Evolutionary conservation across 257 asterid genomes (phyloP).

Genomic region (Nicotiana paniculata): DNA sequence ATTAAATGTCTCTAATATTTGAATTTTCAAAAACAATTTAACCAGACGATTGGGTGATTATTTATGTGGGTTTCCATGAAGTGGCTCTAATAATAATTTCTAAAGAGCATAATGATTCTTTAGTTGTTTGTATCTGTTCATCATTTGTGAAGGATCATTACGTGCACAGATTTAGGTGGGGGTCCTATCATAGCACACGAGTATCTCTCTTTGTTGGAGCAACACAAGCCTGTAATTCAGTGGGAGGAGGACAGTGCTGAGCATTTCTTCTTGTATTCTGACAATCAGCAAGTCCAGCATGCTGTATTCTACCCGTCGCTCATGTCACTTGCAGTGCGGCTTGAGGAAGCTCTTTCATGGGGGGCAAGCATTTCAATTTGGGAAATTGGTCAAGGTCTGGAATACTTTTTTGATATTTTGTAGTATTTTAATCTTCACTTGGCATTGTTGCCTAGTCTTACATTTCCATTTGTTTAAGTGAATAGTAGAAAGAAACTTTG

Average conservation of each 20-base stretch:
- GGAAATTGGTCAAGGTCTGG: slow-evolving; percentile 97
- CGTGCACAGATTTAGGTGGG: slow-evolving; percentile 69
- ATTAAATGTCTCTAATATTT: background rate
- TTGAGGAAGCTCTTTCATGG: slow-evolving; percentile 75
- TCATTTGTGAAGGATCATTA: background rate
- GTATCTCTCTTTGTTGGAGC: slow-evolving; percentile 67
- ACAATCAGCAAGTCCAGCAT: slow-evolving; percentile 48
- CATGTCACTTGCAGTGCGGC: slow-evolving; percentile 60
- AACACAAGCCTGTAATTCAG: slow-evolving; percentile 60
- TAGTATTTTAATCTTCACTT: slow-evolving; percentile 19
- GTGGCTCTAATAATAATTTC: background rate
- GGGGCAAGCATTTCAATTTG: slow-evolving; percentile 84
- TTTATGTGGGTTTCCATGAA: background rate
- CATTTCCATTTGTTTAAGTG: background rate
- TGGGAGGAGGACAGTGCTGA: slow-evolving; percentile 93
- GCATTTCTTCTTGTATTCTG: slow-evolving; percentile 77
- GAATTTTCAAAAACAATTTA: background rate
- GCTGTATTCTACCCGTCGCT: slow-evolving; percentile 81
- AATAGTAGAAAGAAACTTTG: background rate
- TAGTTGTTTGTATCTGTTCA: background rate
- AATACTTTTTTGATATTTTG: slow-evolving; percentile 64
- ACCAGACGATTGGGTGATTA: background rate
- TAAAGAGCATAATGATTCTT: background rate
- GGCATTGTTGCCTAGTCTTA: background rate
- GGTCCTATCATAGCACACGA: slow-evolving; percentile 78